A percentile compares a stretch with the other conserved stretches of the same genome.
Evolutionary conservation across 495 filamentous ascomycete species (phyloP).

Genomic region (Staphylotrichum longicolle): DNA sequence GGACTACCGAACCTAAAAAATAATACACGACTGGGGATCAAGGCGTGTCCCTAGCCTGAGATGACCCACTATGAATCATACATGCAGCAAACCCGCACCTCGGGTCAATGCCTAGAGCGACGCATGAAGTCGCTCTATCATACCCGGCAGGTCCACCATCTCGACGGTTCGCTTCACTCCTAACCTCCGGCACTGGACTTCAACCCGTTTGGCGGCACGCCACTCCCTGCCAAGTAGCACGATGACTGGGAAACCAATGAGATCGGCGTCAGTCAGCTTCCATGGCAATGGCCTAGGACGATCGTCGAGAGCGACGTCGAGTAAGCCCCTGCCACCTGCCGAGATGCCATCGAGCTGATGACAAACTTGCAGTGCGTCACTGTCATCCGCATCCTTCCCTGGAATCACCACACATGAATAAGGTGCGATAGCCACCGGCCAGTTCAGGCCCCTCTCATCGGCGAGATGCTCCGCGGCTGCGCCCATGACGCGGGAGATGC

Average conservation of each 20-base stretch:
- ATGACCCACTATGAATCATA: no score
- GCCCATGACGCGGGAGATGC: slow-evolving; percentile 85
- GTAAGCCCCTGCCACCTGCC: neutral
- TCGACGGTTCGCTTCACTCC: slow-evolving; percentile 28
- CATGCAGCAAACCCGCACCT: no score
- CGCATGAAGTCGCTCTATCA: slow-evolving; percentile 18
- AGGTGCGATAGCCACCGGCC: slow-evolving; percentile 83
- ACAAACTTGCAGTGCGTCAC: slow-evolving; percentile 55
- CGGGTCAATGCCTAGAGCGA: slow-evolving; percentile 3
- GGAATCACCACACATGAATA: slow-evolving; percentile 75
- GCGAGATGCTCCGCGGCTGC: slow-evolving; percentile 74
- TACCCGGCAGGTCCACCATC: slow-evolving; percentile 28
- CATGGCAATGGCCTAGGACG: slow-evolving; percentile 66
- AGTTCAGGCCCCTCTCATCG: slow-evolving; percentile 76
- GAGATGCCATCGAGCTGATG: slow-evolving; percentile 36
- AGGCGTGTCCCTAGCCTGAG: no score
- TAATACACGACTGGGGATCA: no score
- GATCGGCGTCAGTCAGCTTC: slow-evolving; percentile 85
- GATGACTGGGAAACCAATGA: slow-evolving; percentile 83
- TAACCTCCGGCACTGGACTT: slow-evolving; percentile 73
- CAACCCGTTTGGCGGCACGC: slow-evolving; percentile 59
- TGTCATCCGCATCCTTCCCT: slow-evolving; percentile 48
- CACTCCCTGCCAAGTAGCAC: slow-evolving; percentile 75
- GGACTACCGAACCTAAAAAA: no score
- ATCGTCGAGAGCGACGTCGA: slow-evolving; percentile 73